These are phyloP conservation scores for Pseudevernia furfuracea DNA, from an alignment of 495 filamentous ascomycete genomes.

Conservation along the genomic window DNA sequence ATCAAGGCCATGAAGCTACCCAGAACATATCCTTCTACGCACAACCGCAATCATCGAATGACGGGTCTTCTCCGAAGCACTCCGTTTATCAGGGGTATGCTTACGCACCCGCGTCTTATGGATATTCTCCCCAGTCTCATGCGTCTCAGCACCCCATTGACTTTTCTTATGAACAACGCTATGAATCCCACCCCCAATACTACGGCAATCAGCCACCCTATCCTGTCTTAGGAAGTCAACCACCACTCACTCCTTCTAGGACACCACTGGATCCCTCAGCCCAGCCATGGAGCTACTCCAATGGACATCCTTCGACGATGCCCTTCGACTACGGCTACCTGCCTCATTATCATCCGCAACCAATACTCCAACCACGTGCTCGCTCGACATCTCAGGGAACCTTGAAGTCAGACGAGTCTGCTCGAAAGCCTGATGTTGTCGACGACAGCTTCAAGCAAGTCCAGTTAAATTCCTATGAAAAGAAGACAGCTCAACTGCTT, in stretches of 20 bases:
- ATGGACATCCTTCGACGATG: conserved; percentile 4
- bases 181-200: not conserved
- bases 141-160: not conserved
- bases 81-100: conserved; percentile 21
- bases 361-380: not conserved
- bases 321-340: not conserved
- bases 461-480: not conserved
- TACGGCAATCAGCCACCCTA: conserved; percentile 3
- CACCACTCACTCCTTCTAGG: conserved; percentile 18
- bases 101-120: conserved; percentile 4
- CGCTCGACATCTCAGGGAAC: not conserved
- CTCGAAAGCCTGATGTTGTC: not conserved
- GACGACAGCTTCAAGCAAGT: not conserved
- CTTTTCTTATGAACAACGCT: not conserved
- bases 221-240: conserved; percentile 12
- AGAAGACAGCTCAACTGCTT: not conserved
- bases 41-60: conserved; percentile 10
- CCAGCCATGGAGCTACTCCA: conserved; percentile 8
- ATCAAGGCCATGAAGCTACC: conserved; percentile 1
- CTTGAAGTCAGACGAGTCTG: not conserved
- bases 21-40: conserved; percentile 17
- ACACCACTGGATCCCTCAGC: conserved; percentile 11
- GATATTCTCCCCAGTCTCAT: not conserved
- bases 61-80: conserved; percentile 16
- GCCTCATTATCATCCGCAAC: not conserved